phyloP scores from a whole-genome alignment of 257 asterid species.

The Eucommia ulmoides region DNA sequence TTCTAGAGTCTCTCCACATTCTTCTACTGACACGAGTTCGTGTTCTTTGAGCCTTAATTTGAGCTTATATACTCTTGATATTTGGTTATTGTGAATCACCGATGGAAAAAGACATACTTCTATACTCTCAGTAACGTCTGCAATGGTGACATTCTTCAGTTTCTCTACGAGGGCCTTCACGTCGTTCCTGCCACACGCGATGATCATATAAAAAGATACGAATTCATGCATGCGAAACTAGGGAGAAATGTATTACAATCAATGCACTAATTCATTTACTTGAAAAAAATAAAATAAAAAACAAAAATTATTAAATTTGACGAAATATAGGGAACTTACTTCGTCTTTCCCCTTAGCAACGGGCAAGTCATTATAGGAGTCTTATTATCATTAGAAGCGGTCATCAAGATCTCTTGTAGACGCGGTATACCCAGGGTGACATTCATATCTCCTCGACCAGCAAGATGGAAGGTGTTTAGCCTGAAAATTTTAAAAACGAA shows the following conservation, averaged over 20 bases:
- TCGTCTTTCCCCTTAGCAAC: conserved; percentile 43
- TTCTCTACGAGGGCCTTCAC: conserved; percentile 54
- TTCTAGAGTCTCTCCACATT: conserved; percentile 43
- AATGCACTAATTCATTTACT: no score
- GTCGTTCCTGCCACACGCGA: conserved; percentile 44
- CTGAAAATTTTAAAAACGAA: no score
- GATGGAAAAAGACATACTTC: conserved; percentile 41
- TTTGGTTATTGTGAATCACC: conserved; percentile 16
- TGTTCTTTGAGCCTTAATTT: conserved; percentile 46
- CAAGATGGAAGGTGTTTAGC: conserved; percentile 90
- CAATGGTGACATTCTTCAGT: conserved; percentile 61
- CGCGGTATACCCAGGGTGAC: conserved; percentile 99
- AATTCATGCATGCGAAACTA: no score
- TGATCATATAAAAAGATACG: no score
- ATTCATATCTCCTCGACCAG: conserved; percentile 99
- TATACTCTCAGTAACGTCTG: conserved; percentile 80
- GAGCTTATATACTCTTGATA: conserved; percentile 49
- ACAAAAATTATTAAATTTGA: no score
- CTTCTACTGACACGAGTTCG: conserved; percentile 45
- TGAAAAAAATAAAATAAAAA: no score
- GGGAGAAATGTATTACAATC: no score
- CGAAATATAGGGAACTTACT: conserved; percentile 34
- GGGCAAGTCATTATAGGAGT: conserved; percentile 95
- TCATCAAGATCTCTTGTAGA: conserved; percentile 91
- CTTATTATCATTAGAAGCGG: conserved; percentile 64